Evolutionary conservation across 2,329 filamentous ascomycete genomes (phyloP).

Genomic region (Diaporthe citri): DNA sequence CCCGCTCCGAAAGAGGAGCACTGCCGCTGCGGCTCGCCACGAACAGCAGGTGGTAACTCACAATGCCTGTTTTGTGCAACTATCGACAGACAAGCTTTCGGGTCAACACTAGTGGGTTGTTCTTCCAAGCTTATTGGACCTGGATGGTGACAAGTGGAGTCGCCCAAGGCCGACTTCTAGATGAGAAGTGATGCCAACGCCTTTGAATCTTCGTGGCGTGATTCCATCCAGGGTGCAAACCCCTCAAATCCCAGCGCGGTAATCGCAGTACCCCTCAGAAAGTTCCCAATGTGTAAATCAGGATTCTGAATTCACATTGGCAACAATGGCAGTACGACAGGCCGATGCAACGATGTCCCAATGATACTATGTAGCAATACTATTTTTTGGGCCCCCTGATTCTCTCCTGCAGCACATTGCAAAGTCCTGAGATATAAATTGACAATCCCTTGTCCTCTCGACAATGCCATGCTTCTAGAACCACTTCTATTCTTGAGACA

Average conservation of each 20-base stretch:
- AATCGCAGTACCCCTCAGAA: not conserved
- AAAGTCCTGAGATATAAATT: not conserved
- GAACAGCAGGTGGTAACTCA: constrained; percentile 9
- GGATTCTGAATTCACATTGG: not conserved
- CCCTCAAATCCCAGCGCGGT: not conserved
- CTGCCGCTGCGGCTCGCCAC: not conserved
- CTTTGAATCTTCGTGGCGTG: too few relatives aligned
- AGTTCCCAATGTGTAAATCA: not conserved
- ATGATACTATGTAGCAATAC: not conserved
- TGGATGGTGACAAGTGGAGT: not conserved
- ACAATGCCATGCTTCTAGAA: not conserved
- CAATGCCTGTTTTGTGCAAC: not conserved
- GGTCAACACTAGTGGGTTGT: not conserved
- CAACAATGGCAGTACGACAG: not conserved
- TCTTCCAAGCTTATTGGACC: not conserved
- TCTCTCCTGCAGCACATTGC: not conserved
- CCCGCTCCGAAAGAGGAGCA: not conserved
- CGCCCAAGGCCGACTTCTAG: not conserved
- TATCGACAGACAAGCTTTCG: constrained; percentile 16
- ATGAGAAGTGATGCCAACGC: not conserved
- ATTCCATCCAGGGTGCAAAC: not conserved
- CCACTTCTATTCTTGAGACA: not conserved
- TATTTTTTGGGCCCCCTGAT: not conserved
- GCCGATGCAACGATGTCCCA: not conserved
- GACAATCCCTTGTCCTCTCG: not conserved